These are phyloP conservation scores for Panicum virgatum DNA, from an alignment of 202 grass and related monocot species.

Conservation along the genomic window DNA sequence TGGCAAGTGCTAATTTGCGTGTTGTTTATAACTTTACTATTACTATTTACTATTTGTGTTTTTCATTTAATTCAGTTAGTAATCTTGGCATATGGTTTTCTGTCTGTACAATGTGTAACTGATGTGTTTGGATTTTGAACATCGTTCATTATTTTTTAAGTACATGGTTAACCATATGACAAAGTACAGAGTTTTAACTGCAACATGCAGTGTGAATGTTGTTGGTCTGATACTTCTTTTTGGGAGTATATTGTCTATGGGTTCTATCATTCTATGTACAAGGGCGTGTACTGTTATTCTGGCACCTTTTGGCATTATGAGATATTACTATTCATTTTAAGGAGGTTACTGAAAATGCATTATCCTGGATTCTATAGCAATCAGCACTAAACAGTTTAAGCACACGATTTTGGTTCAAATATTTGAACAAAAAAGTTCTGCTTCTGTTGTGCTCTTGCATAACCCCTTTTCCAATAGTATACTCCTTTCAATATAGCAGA, in stretches of 20 bases:
- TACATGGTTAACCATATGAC: background rate
- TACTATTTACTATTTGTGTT: background rate
- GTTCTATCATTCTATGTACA: background rate
- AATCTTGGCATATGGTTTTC: background rate
- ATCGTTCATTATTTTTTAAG: slow-evolving; percentile 1
- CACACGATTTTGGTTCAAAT: background rate
- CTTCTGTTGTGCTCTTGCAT: background rate
- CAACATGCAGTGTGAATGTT: background rate
- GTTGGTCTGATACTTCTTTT: background rate
- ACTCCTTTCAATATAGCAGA: background rate
- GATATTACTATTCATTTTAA: background rate
- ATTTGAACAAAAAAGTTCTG: background rate
- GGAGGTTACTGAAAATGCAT: background rate
- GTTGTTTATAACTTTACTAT: background rate
- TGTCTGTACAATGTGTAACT: background rate
- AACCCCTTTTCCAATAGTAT: background rate
- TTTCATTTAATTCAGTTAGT: slow-evolving; percentile 9
- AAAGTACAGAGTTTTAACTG: background rate
- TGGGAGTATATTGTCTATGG: background rate
- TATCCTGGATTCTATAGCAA: background rate
- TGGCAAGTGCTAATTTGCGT: background rate
- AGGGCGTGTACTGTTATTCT: background rate
- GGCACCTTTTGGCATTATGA: background rate
- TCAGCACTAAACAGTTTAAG: background rate
- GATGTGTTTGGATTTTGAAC: background rate